Evolutionary conservation across 148 eudicot species (phyloP).

Genomic region (Vaccinium corymbosum): DNA sequence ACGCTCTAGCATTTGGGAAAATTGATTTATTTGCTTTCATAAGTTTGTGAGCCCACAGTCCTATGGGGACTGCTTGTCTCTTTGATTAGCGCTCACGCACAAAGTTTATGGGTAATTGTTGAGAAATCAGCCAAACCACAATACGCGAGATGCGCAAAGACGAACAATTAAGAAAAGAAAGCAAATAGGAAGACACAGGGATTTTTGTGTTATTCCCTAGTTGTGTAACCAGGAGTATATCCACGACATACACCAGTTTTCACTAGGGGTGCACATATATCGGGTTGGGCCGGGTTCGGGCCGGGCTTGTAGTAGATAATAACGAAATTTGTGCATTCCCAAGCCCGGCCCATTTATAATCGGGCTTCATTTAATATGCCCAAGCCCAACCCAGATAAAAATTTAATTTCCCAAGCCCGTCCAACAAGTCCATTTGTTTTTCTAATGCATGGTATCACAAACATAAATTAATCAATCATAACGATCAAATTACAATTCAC

Average conservation of each 20-base stretch:
- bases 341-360: no score
- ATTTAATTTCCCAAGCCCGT: no score
- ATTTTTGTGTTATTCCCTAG: neutral
- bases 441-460: no score
- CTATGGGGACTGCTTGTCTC: neutral
- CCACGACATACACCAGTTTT: neutral
- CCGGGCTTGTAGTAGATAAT: no score
- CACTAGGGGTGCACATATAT: no score
- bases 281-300: no score
- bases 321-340: no score
- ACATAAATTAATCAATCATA: no score
- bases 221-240: neutral
- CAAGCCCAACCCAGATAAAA: no score
- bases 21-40: neutral
- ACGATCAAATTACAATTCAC: no score
- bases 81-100: neutral
- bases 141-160: neutral
- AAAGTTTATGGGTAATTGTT: neutral
- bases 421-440: no score
- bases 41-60: neutral
- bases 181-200: neutral
- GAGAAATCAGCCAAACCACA: neutral
- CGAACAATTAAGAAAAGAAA: neutral
- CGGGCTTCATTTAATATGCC: no score
- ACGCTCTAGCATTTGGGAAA: neutral